phyloP scores from a whole-genome alignment of 2,329 filamentous ascomycete species.

The Massarina eburnea region DNA sequence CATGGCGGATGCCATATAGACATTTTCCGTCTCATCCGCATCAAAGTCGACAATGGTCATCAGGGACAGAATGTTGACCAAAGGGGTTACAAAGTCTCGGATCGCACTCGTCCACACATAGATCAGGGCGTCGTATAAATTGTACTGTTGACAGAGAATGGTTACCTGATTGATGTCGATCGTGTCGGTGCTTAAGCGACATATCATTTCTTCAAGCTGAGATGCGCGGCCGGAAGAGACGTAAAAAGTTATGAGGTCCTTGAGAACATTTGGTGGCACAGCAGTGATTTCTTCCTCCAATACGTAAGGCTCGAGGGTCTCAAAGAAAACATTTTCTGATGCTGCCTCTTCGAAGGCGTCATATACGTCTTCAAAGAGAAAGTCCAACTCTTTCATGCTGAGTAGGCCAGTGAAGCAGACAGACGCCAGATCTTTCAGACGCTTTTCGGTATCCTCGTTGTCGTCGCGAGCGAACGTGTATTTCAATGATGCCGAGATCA shows the following conservation, averaged over 20 bases:
- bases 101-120: conserved; percentile 97
- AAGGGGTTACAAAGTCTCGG: conserved; percentile 83
- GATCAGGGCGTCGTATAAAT: conserved; percentile 90
- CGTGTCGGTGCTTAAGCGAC: conserved; percentile 84
- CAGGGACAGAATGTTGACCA: conserved; percentile 78
- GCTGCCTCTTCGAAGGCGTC: conserved; percentile 82
- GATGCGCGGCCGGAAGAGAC: conserved; percentile 73
- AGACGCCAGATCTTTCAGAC: conserved; percentile 76
- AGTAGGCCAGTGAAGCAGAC: conserved; percentile 83
- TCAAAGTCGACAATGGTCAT: conserved; percentile 58
- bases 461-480: conserved; percentile 75
- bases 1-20: conserved; percentile 70
- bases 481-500: conserved; percentile 87
- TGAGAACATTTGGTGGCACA: conserved; percentile 81
- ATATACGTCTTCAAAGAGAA: conserved; percentile 88
- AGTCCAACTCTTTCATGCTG: conserved; percentile 74
- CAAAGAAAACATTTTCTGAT: conserved; percentile 75
- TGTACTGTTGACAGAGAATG: conserved; percentile 83
- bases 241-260: conserved; percentile 81
- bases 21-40: conserved; percentile 60
- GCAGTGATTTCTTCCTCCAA: conserved; percentile 73
- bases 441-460: conserved; percentile 55
- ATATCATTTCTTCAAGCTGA: conserved; percentile 90
- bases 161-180: conserved; percentile 95
- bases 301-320: conserved; percentile 86